Percentiles rank a stretch among this genome's conserved stretches.
Conservation (phyloP, 305 asterid genomes). For the Fraxinus dipetala region DNA sequence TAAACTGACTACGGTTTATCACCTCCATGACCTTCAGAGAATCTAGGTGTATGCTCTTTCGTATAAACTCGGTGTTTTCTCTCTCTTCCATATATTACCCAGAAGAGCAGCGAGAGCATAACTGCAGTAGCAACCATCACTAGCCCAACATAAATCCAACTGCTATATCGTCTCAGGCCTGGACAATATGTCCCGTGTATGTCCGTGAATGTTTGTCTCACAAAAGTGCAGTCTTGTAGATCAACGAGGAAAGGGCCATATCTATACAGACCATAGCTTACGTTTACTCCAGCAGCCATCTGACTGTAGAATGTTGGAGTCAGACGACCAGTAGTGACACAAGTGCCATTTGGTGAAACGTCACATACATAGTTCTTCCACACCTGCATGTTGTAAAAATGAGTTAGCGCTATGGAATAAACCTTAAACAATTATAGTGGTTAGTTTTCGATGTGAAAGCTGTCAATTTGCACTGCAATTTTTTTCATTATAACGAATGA, state of each 20-base stretch:
- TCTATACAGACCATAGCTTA: slow-evolving; percentile 65
- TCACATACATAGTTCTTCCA: slow-evolving; percentile 67
- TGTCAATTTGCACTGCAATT: not conserved
- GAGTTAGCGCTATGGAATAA: not conserved
- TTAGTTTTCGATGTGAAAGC: not conserved
- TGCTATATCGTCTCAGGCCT: slow-evolving; percentile 54
- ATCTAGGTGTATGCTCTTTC: slow-evolving; percentile 45
- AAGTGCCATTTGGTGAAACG: slow-evolving; percentile 49
- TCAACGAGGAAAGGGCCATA: slow-evolving; percentile 74
- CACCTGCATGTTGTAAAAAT: slow-evolving; percentile 41
- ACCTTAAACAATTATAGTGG: not conserved
- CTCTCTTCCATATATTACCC: slow-evolving; percentile 83
- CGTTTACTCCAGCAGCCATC: slow-evolving; percentile 71
- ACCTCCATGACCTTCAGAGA: slow-evolving; percentile 26
- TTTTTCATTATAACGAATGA: not conserved
- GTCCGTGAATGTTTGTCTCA: slow-evolving; percentile 58
- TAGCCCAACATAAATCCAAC: slow-evolving; percentile 63
- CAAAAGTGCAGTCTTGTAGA: slow-evolving; percentile 70
- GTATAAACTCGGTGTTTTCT: slow-evolving; percentile 79
- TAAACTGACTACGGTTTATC: slow-evolving; percentile 32
- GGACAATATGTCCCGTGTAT: slow-evolving; percentile 52
- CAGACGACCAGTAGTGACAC: slow-evolving; percentile 62
- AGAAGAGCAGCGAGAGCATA: slow-evolving; percentile 63
- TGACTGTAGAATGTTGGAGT: slow-evolving; percentile 54
- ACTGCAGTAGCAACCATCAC: slow-evolving; percentile 71